These are phyloP conservation scores for Neopestalotiopsis sp. DNA, from an alignment of 2,329 filamentous ascomycete genomes.

Conservation along the genomic window DNA sequence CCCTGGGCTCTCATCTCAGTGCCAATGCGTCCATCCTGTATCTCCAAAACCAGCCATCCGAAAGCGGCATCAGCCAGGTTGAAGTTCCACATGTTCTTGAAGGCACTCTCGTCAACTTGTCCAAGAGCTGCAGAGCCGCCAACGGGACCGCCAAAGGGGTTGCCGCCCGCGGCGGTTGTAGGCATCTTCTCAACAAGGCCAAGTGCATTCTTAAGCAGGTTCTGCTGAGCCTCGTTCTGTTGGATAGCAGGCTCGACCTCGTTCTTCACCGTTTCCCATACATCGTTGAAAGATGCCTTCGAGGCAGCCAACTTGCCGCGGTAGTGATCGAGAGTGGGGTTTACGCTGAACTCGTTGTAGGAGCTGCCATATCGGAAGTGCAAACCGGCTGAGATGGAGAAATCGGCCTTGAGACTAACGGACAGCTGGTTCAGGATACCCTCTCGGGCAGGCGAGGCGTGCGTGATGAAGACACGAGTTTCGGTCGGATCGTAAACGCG, in stretches of 20 bases:
- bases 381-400: constrained; percentile 94
- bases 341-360: constrained; percentile 99
- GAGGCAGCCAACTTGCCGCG: constrained; percentile 97
- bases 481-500: constrained; percentile 98
- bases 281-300: constrained; percentile 98
- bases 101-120: constrained; percentile 96
- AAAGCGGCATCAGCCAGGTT: constrained; percentile 97
- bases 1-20: constrained; percentile 99
- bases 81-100: constrained; percentile 99
- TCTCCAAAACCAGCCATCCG: constrained; percentile 91
- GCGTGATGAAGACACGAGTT: constrained; percentile 94
- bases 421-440: constrained; percentile 97
- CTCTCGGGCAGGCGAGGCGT: constrained; percentile 94
- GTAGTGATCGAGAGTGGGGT: constrained; percentile 97
- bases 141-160: constrained; percentile 90
- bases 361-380: constrained; percentile 99
- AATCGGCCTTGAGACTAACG: constrained; percentile 96
- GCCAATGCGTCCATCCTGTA: constrained; percentile 93
- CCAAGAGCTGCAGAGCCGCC: constrained; percentile 76
- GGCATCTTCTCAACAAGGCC: constrained; percentile 99
- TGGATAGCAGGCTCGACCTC: constrained; percentile 95
- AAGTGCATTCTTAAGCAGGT: constrained; percentile 86
- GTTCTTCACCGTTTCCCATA: constrained; percentile 97
- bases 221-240: constrained; percentile 93
- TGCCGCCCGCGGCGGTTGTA: constrained; percentile 89